Percentiles rank a stretch among this genome's conserved stretches.
phyloP scores from a whole-genome alignment of 1,284 basidiomycete species.

The Crepidotus sp. region DNA sequence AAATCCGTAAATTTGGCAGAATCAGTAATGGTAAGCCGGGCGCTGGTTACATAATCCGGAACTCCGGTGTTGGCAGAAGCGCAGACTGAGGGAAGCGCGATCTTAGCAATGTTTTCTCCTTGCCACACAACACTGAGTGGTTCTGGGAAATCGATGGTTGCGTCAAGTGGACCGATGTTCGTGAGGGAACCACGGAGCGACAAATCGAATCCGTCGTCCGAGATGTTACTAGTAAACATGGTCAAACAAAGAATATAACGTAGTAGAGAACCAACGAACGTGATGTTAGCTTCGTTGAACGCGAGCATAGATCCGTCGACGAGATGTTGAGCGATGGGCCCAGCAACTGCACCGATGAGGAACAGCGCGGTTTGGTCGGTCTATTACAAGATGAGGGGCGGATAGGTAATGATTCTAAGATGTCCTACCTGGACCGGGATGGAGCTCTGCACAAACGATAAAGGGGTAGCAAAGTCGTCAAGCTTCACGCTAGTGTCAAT shows the following conservation, averaged over 20 bases:
- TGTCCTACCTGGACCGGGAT: constrained; percentile 48
- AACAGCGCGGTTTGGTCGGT: constrained; percentile 59
- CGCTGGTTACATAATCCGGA: constrained; percentile 50
- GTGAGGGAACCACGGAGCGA: constrained; percentile 50
- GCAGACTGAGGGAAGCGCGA: constrained; percentile 64
- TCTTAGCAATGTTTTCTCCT: constrained; percentile 58
- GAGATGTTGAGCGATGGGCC: constrained; percentile 58
- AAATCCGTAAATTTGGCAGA: constrained; percentile 55
- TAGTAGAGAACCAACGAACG: constrained; percentile 32
- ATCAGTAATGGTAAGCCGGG: constrained; percentile 48
- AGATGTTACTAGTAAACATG: constrained; percentile 34
- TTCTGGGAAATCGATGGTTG: constrained; percentile 51
- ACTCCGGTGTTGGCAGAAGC: constrained; percentile 60
- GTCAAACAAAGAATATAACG: constrained; percentile 7
- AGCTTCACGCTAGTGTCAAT: constrained; percentile 43
- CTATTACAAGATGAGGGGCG: constrained; percentile 27
- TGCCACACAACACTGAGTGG: constrained; percentile 60
- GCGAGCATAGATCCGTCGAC: constrained; percentile 51
- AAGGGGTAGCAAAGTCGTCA: constrained; percentile 57
- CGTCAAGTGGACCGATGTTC: constrained; percentile 58
- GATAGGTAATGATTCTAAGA: constrained; percentile 1
- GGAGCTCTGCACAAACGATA: constrained; percentile 54
- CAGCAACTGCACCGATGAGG: constrained; percentile 61
- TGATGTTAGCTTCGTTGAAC: constrained; percentile 58
- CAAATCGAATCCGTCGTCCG: constrained; percentile 55